Base-by-base conservation (phyloP, 257 asterid species). In the Penstemon barbatus region DNA sequence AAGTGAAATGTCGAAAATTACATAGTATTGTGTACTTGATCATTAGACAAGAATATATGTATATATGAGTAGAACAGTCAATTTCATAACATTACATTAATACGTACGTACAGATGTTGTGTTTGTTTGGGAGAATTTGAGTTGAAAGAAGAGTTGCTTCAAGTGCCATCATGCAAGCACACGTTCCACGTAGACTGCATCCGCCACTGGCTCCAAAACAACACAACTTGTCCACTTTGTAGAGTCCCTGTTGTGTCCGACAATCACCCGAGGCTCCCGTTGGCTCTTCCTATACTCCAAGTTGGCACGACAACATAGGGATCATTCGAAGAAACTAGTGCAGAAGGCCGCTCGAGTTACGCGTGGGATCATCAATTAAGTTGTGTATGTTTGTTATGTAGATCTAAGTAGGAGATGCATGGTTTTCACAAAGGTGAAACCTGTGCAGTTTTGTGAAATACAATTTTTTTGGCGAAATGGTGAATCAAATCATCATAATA, bases 121-220 rank as follows among this genome's bases (percentile, higher is more conserved):
- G 93, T 90, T 53, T 90, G 97, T 67, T 77, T 90, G 66, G 97
- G 97, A 72, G 97, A 90, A 57, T 90, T 81, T 52, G 89, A 82
- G 78, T 9, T 75, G 71, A 77, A 80, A 58, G 96, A 86, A 60
- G 94, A 87, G 71, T 43, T 90, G 63, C 77, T 84, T 48, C 82
- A 84, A 71, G 85, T 90, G 39, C 78, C 80, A 54, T 61, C 75
- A 42, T 90, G 97, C 81, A 86, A 87, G 70, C 97, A 90, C 73
- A 61, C 87, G 10, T 90, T 90, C 72, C 97, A 90, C 61, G 58
- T 51, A 1, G 82, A 86, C 9, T 90, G 97, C 58, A 84, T 90
- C 13, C 86, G 68, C 58, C 84, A 77, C 12, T 90, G 97, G 97
- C 91, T 90, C 61, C 90, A 41, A 43, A 84, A 87, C 12, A 79